These are phyloP conservation scores for Magnusiomyces paraingens DNA, from an alignment of 1,139 yeast species.

Conservation along the genomic window DNA sequence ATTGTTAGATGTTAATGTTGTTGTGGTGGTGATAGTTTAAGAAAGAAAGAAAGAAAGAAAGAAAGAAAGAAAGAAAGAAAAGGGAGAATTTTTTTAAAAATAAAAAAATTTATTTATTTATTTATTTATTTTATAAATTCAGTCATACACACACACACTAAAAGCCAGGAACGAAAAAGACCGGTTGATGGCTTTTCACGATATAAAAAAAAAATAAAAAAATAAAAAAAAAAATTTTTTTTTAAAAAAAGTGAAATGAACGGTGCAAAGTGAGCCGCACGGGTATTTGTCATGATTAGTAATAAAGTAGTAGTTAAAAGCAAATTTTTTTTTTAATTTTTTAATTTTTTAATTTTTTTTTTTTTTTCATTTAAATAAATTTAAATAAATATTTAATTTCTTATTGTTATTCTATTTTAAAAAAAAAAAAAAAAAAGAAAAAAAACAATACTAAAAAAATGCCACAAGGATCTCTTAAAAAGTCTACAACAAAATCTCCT, in stretches of 20 bases:
- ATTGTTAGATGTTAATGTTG: too few relatives aligned
- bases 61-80: conserved; percentile 2
- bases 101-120: neutral
- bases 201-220: too few relatives aligned
- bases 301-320: too few relatives aligned
- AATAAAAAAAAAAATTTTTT: too few relatives aligned
- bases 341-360: too few relatives aligned
- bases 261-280: too few relatives aligned
- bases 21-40: too few relatives aligned
- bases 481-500: conserved; percentile 20
- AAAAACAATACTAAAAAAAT: conserved; percentile 28
- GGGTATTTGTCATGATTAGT: too few relatives aligned
- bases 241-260: too few relatives aligned
- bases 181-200: neutral
- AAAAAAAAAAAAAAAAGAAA: neutral
- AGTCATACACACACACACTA: neutral
- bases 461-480: conserved; percentile 55
- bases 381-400: neutral
- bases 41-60: conserved; percentile 3
- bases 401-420: neutral
- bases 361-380: too few relatives aligned
- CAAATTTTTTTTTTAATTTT: too few relatives aligned
- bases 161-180: neutral
- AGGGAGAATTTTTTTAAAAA: conserved; percentile 5
- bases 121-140: neutral